Evolutionary conservation across 2,329 filamentous ascomycete species (phyloP).

Genomic region (Aspergillus novoparasiticus): DNA sequence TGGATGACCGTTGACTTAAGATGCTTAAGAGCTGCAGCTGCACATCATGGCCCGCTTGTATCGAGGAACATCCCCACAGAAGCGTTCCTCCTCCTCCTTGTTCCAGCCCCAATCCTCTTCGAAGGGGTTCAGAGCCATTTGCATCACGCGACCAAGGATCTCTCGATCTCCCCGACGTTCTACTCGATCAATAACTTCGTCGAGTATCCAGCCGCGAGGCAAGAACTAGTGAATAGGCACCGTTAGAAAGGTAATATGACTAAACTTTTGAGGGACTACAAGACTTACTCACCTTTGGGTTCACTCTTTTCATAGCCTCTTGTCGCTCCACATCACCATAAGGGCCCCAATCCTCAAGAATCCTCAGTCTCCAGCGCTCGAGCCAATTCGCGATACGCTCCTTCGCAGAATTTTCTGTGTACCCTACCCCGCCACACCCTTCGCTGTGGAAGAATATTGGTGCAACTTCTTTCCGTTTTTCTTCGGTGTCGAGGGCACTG

Average conservation of each 20-base stretch:
- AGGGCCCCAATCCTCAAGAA: constrained; percentile 75
- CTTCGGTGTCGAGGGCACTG: constrained; percentile 64
- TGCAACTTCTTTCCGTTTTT: constrained; percentile 65
- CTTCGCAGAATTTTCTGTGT: constrained; percentile 65
- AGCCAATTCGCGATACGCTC: constrained; percentile 77
- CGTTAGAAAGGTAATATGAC: constrained; percentile 2
- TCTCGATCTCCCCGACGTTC: constrained; percentile 81
- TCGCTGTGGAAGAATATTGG: constrained; percentile 79
- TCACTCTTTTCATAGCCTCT: constrained; percentile 77
- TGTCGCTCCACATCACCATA: constrained; percentile 65
- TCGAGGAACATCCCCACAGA: constrained; percentile 82
- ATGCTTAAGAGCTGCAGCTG: constrained; percentile 78
- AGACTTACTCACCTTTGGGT: constrained; percentile 66
- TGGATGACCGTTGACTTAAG: neutral
- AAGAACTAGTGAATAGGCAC: constrained; percentile 61
- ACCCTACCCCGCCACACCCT: constrained; percentile 60
- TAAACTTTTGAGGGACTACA: neutral
- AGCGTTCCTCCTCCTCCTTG: constrained; percentile 74
- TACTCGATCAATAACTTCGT: constrained; percentile 87
- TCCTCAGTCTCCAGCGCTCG: constrained; percentile 70
- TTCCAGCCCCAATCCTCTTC: constrained; percentile 67
- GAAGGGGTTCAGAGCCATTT: constrained; percentile 82
- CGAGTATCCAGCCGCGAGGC: constrained; percentile 86
- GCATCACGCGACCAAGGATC: constrained; percentile 75
- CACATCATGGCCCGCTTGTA: constrained; percentile 83